Percentiles rank a stretch among this genome's conserved stretches.
phyloP scores from a whole-genome alignment of 495 filamentous ascomycete genomes.

The Xylaria scruposa region DNA sequence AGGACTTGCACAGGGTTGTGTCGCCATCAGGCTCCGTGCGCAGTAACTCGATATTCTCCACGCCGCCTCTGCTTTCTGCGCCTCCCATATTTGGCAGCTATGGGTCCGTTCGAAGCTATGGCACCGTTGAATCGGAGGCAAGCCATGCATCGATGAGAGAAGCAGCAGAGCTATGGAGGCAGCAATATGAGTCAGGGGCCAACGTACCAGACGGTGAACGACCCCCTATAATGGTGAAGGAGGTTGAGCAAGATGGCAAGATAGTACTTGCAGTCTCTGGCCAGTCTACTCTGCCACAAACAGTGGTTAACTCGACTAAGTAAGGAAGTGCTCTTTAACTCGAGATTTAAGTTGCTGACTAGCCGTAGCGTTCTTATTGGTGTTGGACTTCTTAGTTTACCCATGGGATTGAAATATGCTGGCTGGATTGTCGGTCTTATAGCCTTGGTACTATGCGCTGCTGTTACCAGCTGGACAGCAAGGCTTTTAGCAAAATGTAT shows the following conservation, averaged over 20 bases:
- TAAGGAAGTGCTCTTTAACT: conserved; percentile 27
- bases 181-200: conserved; percentile 65
- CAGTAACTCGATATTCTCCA: conserved; percentile 62
- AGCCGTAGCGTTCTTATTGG: conserved; percentile 75
- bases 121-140: conserved; percentile 71
- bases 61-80: conserved; percentile 68
- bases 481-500: conserved; percentile 87
- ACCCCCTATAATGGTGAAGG: conserved; percentile 82
- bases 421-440: conserved; percentile 87
- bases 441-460: conserved; percentile 75
- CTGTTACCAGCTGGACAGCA: conserved; percentile 85
- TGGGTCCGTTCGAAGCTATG: conserved; percentile 70
- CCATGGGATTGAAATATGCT: conserved; percentile 85
- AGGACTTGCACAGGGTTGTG: conserved; percentile 41
- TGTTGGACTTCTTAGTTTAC: conserved; percentile 86
- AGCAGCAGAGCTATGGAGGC: conserved; percentile 72
- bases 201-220: conserved; percentile 66
- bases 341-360: conserved; percentile 29
- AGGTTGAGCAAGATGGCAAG: conserved; percentile 88
- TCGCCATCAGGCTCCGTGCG: conserved; percentile 38
- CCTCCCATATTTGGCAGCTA: conserved; percentile 70
- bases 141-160: conserved; percentile 73
- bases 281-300: conserved; percentile 93
- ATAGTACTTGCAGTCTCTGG: conserved; percentile 82
- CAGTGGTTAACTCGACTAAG: conserved; percentile 96